These are phyloP conservation scores for Chamaecrista fasciculata DNA, from an alignment of 306 rosid species.

Conservation along the genomic window DNA sequence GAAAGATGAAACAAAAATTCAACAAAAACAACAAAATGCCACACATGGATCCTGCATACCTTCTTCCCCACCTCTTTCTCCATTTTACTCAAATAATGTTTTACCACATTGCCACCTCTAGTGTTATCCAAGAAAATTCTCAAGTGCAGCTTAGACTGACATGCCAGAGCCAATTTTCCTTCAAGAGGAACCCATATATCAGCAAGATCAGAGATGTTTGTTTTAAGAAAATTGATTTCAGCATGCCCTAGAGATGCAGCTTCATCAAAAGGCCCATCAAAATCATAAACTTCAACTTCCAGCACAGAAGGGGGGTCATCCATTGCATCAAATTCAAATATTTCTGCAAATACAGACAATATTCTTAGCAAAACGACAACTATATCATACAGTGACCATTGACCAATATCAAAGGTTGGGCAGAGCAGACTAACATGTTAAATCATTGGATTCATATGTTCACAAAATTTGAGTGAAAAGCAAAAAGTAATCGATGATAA, in stretches of 20 bases:
- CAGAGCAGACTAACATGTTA: background rate
- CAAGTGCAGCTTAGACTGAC: conserved; percentile 88
- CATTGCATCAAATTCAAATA: conserved; percentile 99
- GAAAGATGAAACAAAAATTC: conserved; percentile 17
- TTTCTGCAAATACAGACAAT: conserved; percentile 57
- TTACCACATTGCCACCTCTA: conserved; percentile 67
- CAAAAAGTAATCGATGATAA: conserved; percentile 22
- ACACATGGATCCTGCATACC: conserved; percentile 47
- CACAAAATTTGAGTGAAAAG: conserved; percentile 13
- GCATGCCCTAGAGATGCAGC: conserved; percentile 85
- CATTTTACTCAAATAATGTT: conserved; percentile 80
- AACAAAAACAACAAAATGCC: background rate
- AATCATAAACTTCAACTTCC: conserved; percentile 88
- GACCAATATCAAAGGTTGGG: background rate
- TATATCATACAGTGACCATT: background rate
- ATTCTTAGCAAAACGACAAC: conserved; percentile 21
- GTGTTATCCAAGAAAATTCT: conserved; percentile 93
- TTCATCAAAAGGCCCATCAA: conserved; percentile 96
- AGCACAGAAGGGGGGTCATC: conserved; percentile 94
- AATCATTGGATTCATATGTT: conserved; percentile 10
- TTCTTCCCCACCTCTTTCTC: conserved; percentile 99
- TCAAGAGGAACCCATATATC: conserved; percentile 92
- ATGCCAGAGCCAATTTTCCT: conserved; percentile 91
- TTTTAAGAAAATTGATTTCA: conserved; percentile 81
- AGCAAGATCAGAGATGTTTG: conserved; percentile 78